Conservation (phyloP, 352 stramenopile species). For the Blastocystis hominis region DNA sequence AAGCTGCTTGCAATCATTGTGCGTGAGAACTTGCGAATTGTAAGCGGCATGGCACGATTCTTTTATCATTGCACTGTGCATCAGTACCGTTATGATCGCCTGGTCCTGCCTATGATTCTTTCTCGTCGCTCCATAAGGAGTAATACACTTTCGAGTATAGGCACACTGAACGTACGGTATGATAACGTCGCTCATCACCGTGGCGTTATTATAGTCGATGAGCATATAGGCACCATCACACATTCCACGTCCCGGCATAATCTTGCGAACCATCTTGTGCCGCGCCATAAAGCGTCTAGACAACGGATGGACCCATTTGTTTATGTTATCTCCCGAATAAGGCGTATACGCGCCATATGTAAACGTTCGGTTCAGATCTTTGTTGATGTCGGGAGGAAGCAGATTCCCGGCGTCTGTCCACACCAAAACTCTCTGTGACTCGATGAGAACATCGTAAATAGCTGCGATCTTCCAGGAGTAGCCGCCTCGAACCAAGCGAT, state of each 20-base stretch:
- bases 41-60: not conserved
- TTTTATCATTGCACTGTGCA: not conserved
- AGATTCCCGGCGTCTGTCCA: constrained; percentile 21
- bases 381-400: not conserved
- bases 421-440: not conserved
- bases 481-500: not conserved
- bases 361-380: not conserved
- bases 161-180: not conserved
- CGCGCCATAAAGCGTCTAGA: not conserved
- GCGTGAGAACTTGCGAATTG: not conserved
- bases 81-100: not conserved
- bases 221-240: not conserved
- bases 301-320: not conserved
- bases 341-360: not conserved
- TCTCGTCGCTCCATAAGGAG: not conserved
- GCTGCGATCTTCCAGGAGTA: constrained; percentile 22
- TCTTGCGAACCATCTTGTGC: not conserved
- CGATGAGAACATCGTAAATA: not conserved
- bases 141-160: not conserved
- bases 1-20: not conserved
- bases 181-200: not conserved
- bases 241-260: not conserved
- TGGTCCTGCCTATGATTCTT: constrained; percentile 8
- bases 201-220: not conserved
- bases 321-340: not conserved